Conservation (phyloP, 2,329 filamentous ascomycete genomes). For the Neonectria hederae region DNA sequence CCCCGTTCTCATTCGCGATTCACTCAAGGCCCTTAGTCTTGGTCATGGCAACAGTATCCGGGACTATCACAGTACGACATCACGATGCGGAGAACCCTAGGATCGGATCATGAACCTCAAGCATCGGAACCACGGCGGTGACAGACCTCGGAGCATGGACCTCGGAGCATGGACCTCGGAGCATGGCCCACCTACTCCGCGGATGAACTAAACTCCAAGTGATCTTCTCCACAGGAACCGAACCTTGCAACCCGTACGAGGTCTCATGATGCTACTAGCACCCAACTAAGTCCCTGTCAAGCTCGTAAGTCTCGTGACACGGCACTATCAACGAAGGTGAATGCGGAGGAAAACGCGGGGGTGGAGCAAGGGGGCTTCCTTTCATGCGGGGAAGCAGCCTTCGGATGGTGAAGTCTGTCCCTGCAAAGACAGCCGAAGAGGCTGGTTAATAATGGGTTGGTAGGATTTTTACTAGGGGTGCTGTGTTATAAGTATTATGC, state of each 20-base stretch:
- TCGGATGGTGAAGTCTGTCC: neutral
- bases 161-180: too few relatives aligned
- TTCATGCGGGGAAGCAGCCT: neutral
- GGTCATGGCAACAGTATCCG: too few relatives aligned
- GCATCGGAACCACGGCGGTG: neutral
- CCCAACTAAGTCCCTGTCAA: neutral
- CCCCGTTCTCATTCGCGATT: neutral
- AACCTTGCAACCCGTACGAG: neutral
- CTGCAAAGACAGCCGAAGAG: neutral
- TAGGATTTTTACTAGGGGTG: neutral
- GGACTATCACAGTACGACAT: neutral
- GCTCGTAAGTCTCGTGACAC: neutral
- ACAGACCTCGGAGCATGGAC: neutral
- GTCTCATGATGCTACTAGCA: neutral
- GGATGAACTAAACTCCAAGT: neutral
- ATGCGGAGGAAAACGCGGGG: neutral
- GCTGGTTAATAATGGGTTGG: neutral
- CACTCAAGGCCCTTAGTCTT: neutral
- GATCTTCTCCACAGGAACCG: neutral
- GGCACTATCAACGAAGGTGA: neutral
- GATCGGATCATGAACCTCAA: neutral
- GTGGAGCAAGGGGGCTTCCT: neutral
- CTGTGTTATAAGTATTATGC: slow-evolving; percentile 7
- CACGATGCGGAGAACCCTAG: neutral
- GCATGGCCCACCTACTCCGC: neutral